Evolutionary conservation across 495 filamentous ascomycete species (phyloP).

Genomic region (Aspergillus homomorphus): DNA sequence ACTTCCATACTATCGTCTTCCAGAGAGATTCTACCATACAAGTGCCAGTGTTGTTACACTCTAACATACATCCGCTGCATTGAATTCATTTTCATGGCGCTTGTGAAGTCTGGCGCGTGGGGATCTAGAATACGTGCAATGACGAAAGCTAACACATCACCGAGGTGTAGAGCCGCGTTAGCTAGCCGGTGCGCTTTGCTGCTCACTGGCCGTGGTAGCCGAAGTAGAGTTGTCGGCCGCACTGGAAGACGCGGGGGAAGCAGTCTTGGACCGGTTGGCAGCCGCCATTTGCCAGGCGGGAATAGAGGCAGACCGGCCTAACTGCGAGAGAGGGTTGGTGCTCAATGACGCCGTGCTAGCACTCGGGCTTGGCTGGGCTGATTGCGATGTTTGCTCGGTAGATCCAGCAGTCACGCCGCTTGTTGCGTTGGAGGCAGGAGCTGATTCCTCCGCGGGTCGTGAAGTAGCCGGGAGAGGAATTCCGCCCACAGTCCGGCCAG

Average conservation of each 20-base stretch:
- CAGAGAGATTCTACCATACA: background rate
- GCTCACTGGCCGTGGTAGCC: conserved; percentile 22
- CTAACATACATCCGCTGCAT: background rate
- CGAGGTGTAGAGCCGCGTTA: conserved; percentile 12
- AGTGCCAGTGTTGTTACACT: background rate
- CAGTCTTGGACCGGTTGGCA: conserved; percentile 54
- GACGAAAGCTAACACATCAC: background rate
- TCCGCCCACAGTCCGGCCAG: conserved; percentile 31
- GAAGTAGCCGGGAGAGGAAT: conserved; percentile 24
- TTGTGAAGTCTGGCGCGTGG: background rate
- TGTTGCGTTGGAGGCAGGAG: conserved; percentile 29
- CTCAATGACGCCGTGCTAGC: conserved; percentile 22
- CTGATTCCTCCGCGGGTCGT: conserved; percentile 30
- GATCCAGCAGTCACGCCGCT: conserved; percentile 32
- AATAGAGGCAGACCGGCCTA: conserved; percentile 65
- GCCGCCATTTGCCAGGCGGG: conserved; percentile 87
- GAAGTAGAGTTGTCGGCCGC: conserved; percentile 16
- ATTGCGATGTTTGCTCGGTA: conserved; percentile 31
- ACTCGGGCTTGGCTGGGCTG: conserved; percentile 37
- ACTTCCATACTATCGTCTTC: too few relatives aligned
- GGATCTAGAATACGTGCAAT: conserved; percentile 12
- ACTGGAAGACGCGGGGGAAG: conserved; percentile 30
- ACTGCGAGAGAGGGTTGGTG: conserved; percentile 39
- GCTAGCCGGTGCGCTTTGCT: conserved; percentile 32
- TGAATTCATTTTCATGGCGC: background rate